These are phyloP conservation scores for Alternaria sp. DNA, from an alignment of 2,329 filamentous ascomycete species.

Conservation along the genomic window DNA sequence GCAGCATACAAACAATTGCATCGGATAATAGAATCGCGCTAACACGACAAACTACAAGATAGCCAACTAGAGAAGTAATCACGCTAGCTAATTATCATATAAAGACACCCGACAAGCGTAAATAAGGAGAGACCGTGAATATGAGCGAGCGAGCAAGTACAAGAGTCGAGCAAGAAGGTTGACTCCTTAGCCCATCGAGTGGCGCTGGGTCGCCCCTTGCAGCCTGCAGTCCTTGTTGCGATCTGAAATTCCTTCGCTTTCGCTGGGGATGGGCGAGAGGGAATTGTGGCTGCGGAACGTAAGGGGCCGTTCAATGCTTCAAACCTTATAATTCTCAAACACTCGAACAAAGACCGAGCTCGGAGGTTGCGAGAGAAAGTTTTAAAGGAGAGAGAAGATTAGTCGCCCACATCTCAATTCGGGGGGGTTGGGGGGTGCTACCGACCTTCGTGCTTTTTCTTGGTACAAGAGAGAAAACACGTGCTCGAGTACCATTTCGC, in stretches of 20 bases:
- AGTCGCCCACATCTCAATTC: constrained; percentile 19
- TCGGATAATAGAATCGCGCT: background rate
- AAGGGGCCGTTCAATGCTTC: constrained; percentile 1
- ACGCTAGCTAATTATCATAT: background rate
- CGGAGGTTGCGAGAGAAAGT: background rate
- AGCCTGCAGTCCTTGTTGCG: constrained; percentile 32
- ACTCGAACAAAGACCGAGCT: background rate
- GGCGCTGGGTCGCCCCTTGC: constrained; percentile 45
- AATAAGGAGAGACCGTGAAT: background rate
- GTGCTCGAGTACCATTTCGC: constrained; percentile 14
- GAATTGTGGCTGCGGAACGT: constrained; percentile 16
- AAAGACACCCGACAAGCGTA: constrained; percentile 4
- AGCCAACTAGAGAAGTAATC: constrained; percentile 7
- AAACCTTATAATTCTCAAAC: constrained; percentile 1
- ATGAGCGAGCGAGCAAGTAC: background rate
- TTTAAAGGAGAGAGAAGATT: background rate
- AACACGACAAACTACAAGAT: constrained; percentile 9
- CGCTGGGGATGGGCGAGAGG: constrained; percentile 9
- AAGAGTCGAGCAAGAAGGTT: constrained; percentile 21
- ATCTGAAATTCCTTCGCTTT: constrained; percentile 39
- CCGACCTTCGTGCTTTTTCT: constrained; percentile 45
- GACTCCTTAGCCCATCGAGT: constrained; percentile 30
- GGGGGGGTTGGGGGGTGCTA: constrained; percentile 28
- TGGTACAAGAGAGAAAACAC: constrained; percentile 38
- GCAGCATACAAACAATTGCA: background rate